Evolutionary conservation across 768 basidiomycete genomes (phyloP).

Genomic region (Lactarius tabidus): DNA sequence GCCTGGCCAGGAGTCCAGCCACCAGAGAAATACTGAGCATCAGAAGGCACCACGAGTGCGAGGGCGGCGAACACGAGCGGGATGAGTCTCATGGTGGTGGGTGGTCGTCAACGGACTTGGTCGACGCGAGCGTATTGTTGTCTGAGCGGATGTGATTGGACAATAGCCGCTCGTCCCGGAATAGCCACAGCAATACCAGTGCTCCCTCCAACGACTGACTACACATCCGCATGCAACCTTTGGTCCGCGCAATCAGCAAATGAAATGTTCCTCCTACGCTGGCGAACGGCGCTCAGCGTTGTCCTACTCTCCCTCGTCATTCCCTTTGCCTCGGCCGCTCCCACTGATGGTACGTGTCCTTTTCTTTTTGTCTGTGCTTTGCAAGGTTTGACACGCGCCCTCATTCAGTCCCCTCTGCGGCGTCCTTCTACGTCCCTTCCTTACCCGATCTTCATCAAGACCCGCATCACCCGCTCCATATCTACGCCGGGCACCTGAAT

Average conservation of each 20-base stretch:
- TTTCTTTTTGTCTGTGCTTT: not conserved
- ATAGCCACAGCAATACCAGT: too few relatives aligned
- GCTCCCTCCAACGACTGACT: not conserved
- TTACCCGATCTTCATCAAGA: conserved; percentile 78
- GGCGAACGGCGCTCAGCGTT: not conserved
- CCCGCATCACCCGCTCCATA: conserved; percentile 62
- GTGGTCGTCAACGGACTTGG: not conserved
- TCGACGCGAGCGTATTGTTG: too few relatives aligned
- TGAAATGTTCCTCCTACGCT: not conserved
- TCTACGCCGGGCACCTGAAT: conserved; percentile 83
- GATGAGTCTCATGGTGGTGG: conserved; percentile 12
- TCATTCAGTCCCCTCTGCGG: conserved; percentile 65
- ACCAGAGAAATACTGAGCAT: conserved; percentile 71
- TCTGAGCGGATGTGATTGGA: too few relatives aligned
- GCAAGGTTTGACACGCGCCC: not conserved
- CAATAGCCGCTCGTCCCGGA: too few relatives aligned
- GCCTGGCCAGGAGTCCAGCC: conserved; percentile 82
- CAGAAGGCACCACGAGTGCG: conserved; percentile 34
- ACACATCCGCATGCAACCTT: not conserved
- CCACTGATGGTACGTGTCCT: conserved; percentile 22
- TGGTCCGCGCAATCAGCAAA: not conserved
- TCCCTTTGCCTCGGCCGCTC: conserved; percentile 13
- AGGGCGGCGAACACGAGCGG: conserved; percentile 15
- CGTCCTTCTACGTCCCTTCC: conserved; percentile 75
- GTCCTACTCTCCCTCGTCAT: not conserved